Evolutionary conservation across 371 early-diverging fungal species (phyloP).

Genomic region (Synchytrium microbalum): DNA sequence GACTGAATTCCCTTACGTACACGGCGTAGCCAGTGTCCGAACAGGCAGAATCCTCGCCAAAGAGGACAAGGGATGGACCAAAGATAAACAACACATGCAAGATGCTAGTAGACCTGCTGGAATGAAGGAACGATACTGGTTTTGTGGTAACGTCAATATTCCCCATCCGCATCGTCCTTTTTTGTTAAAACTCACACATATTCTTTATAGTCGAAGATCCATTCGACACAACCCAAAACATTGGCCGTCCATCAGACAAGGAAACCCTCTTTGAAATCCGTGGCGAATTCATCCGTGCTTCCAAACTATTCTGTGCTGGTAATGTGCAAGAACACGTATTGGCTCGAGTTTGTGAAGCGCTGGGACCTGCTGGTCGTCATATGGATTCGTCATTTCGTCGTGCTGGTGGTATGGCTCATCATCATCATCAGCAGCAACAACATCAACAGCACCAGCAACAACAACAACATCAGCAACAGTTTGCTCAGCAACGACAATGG

Average conservation of each 20-base stretch:
- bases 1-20: conserved; percentile 27
- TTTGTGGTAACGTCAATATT: conserved; percentile 25
- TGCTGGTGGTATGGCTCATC: too few relatives aligned
- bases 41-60: conserved; percentile 24
- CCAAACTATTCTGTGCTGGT: background rate
- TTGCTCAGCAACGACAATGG: too few relatives aligned
- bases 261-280: conserved; percentile 27
- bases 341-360: background rate
- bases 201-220: conserved; percentile 27
- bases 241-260: conserved; percentile 29
- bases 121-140: conserved; percentile 29
- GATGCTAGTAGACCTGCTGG: conserved; percentile 23
- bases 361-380: too few relatives aligned
- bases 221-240: conserved; percentile 22
- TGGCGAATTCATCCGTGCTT: conserved; percentile 20
- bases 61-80: conserved; percentile 33
- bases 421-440: too few relatives aligned
- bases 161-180: conserved; percentile 4
- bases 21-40: conserved; percentile 25
- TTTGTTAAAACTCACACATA: background rate
- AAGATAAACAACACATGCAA: conserved; percentile 12
- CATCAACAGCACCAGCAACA: too few relatives aligned
- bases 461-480: too few relatives aligned
- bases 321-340: background rate
- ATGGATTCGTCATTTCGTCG: too few relatives aligned